Base-by-base conservation (phyloP, 257 asterid genomes). In the Capsicum baccatum region DNA sequence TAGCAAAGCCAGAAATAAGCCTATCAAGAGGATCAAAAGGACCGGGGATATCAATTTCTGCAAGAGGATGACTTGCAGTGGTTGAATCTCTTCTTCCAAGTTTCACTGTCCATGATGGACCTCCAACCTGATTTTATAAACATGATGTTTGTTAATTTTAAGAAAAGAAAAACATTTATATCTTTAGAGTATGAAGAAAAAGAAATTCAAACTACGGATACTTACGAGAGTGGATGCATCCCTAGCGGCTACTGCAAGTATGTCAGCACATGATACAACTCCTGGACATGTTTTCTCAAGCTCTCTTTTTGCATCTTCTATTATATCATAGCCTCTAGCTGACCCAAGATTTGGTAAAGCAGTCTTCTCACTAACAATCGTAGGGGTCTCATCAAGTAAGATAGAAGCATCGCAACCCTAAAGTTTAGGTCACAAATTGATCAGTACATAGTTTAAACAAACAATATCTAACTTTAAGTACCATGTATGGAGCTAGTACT, bases 91-190 rank as follows among this genome's bases (percentile, higher is more conserved):
- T 26, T 26, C 33, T 26, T 26, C 33, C 33, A 26, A 26, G 33
- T 26, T 64, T 64, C 44, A 64, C 71, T 64, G 71, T 13, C 71
- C 71, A 64, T 64, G 71, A 4, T 26, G 71, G 71, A 64, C 71
- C 71, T 26, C 71, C 71, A 26, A 62, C 69, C 69, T 63, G 14
- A 62, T 59, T n/a, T 62, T 62, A 9, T 62, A 9, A 63, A 21
- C 69, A 60, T 63, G 21, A 21, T 4, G 15, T 62, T 21, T 1
- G 69, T 63, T 26, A 26, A 26, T 26, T 26, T 1, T 26, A 26
- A 26, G 33, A 26, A 26, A 26, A 26, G 2, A 26, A 26, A 26
- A 26, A 26, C 33, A 26, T 26, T 26, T 26, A 13, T 57, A 13
- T 57, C 4, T 58, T 58, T 62, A 62, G 9, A 19, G 6, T 3